A percentile compares a stretch with the other conserved stretches of the same genome.
These are phyloP conservation scores for Sindora glabra DNA, from an alignment of 306 rosid species.

Conservation along the genomic window DNA sequence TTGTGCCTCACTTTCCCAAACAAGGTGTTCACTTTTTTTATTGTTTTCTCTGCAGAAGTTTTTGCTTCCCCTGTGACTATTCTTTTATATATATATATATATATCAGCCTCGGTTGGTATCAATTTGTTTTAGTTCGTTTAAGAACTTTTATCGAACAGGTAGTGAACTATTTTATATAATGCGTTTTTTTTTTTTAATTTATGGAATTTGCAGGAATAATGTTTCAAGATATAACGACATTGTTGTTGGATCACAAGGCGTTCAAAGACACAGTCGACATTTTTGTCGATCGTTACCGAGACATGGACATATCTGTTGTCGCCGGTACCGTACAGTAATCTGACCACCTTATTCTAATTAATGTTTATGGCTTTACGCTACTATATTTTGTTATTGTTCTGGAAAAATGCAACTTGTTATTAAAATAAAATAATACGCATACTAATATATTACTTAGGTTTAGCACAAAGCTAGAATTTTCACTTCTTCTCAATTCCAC, in stretches of 20 bases:
- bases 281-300: constrained; percentile 99
- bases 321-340: constrained; percentile 53
- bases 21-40: constrained; percentile 31
- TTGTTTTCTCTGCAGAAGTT: neutral
- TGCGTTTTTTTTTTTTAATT: neutral
- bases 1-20: constrained; percentile 94
- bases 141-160: constrained; percentile 20
- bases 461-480: too few species aligned
- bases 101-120: neutral
- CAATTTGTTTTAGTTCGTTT: neutral
- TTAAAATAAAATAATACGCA: too few species aligned
- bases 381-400: neutral
- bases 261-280: constrained; percentile 86
- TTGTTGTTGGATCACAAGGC: constrained; percentile 95
- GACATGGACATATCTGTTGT: constrained; percentile 93
- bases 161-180: neutral
- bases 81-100: too few species aligned
- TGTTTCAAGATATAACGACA: constrained; percentile 98
- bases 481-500: too few species aligned
- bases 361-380: neutral
- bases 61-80: neutral
- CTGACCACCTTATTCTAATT: neutral
- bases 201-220: constrained; percentile 54
- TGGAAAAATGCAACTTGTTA: too few species aligned
- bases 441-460: too few species aligned